Conservation (phyloP, 805 yeast species). For the Lipomyces anomalus region DNA sequence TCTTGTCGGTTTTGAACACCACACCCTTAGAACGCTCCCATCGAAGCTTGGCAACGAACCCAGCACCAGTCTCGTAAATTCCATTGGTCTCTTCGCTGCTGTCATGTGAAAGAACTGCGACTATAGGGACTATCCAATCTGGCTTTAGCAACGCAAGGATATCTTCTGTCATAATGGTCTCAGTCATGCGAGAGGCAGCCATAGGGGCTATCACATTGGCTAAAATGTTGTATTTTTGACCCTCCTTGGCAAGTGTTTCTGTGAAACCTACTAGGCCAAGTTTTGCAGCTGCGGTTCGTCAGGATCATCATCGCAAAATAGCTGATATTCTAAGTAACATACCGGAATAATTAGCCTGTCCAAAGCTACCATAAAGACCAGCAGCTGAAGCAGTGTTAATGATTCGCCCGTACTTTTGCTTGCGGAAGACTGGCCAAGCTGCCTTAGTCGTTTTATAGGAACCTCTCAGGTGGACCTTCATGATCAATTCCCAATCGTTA, state of each 20-base stretch:
- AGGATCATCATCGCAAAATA: too few relatives aligned
- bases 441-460: constrained; percentile 78
- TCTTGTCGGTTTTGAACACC: constrained; percentile 67
- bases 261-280: constrained; percentile 84
- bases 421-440: constrained; percentile 85
- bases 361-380: constrained; percentile 93
- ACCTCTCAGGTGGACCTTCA: constrained; percentile 86
- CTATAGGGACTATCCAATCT: constrained; percentile 87
- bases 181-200: constrained; percentile 96
- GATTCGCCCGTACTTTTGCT: constrained; percentile 83
- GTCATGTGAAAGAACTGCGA: constrained; percentile 71
- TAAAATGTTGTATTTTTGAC: constrained; percentile 71
- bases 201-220: constrained; percentile 89
- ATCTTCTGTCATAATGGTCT: constrained; percentile 78
- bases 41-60: constrained; percentile 82
- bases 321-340: too few relatives aligned
- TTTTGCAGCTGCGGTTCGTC: too few relatives aligned
- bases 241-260: constrained; percentile 94
- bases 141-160: constrained; percentile 75
- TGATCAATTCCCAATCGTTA: constrained; percentile 69
- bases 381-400: constrained; percentile 96
- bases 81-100: constrained; percentile 59
- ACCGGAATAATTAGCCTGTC: constrained; percentile 92
- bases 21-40: constrained; percentile 93
- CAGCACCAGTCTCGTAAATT: constrained; percentile 90